phyloP scores from a whole-genome alignment of 805 yeast genomes.

The Starmerella riodocensis region DNA sequence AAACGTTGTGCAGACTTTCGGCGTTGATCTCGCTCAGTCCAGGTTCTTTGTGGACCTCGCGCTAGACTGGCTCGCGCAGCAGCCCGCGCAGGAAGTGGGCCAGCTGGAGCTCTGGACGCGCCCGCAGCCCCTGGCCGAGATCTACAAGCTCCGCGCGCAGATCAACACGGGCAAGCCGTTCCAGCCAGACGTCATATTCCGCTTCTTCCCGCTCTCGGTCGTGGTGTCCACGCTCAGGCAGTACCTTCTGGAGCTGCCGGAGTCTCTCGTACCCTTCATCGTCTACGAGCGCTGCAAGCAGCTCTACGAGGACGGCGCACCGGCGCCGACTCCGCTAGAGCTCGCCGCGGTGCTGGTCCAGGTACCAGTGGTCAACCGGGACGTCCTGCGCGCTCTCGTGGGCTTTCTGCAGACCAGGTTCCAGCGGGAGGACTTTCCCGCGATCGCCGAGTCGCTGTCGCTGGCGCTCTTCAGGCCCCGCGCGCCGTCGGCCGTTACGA shows the following conservation, averaged over 20 bases:
- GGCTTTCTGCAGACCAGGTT: constrained; percentile 12
- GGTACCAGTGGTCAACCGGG: constrained; percentile 19
- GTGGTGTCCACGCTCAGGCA: constrained; percentile 52
- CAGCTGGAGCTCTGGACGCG: constrained; percentile 35
- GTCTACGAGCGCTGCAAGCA: constrained; percentile 48
- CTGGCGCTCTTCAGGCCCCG: constrained; percentile 25
- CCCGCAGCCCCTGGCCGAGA: constrained; percentile 42
- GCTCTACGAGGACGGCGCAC: constrained; percentile 30
- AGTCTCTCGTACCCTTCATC: constrained; percentile 50
- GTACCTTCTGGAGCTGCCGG: constrained; percentile 62
- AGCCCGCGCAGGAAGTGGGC: constrained; percentile 2
- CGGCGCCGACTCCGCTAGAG: constrained; percentile 15
- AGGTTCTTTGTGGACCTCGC: constrained; percentile 49
- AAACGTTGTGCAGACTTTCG: constrained; percentile 60
- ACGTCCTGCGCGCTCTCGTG: constrained; percentile 17
- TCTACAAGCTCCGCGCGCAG: constrained; percentile 45
- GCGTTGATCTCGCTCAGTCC: constrained; percentile 57
- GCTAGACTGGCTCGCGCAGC: constrained; percentile 35
- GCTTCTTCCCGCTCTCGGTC: constrained; percentile 35
- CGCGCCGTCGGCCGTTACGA: constrained; percentile 22
- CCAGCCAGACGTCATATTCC: constrained; percentile 25
- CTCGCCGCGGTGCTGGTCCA: constrained; percentile 20
- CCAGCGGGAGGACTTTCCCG: constrained; percentile 1
- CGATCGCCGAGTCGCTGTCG: constrained; percentile 19
- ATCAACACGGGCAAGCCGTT: constrained; percentile 27